Conservation (phyloP, 1,139 yeast genomes). For the Debaryomyces subglobosus region DNA sequence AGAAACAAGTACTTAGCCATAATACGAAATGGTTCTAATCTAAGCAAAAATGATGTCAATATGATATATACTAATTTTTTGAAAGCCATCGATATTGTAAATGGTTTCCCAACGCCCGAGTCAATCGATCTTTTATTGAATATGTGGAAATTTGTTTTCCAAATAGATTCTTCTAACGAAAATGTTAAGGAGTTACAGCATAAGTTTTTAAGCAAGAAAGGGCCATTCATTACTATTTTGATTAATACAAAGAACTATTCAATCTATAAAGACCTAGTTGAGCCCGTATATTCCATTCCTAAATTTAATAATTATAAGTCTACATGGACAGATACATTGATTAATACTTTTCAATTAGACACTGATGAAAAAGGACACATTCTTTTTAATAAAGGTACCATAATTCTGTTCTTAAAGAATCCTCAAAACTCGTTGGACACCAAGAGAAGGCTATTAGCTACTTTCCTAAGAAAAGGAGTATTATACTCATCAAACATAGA, state of each 20-base stretch:
- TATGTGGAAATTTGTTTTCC: constrained; percentile 24
- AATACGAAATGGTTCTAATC: constrained; percentile 8
- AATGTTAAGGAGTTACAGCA: constrained; percentile 18
- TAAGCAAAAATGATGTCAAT: constrained; percentile 16
- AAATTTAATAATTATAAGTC: constrained; percentile 6
- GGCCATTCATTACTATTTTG: constrained; percentile 23
- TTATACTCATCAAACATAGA: constrained; percentile 14
- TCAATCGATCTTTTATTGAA: constrained; percentile 21
- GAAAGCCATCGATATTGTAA: constrained; percentile 21
- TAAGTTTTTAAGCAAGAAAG: constrained; percentile 20
- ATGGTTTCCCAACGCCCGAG: constrained; percentile 19
- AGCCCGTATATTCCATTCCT: constrained; percentile 17
- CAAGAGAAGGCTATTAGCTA: constrained; percentile 24
- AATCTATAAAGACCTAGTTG: constrained; percentile 21
- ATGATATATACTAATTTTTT: constrained; percentile 18
- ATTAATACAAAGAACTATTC: constrained; percentile 25
- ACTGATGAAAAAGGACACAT: constrained; percentile 13
- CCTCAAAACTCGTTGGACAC: constrained; percentile 11
- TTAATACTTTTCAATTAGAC: constrained; percentile 24
- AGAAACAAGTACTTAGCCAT: constrained; percentile 16
- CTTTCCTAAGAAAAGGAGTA: constrained; percentile 24
- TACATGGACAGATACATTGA: constrained; percentile 29
- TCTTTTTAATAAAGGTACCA: constrained; percentile 16
- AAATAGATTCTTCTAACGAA: constrained; percentile 7
- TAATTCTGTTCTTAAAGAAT: constrained; percentile 19